Conservation (phyloP, 805 yeast species). For the Schwanniomyces yamadae region DNA sequence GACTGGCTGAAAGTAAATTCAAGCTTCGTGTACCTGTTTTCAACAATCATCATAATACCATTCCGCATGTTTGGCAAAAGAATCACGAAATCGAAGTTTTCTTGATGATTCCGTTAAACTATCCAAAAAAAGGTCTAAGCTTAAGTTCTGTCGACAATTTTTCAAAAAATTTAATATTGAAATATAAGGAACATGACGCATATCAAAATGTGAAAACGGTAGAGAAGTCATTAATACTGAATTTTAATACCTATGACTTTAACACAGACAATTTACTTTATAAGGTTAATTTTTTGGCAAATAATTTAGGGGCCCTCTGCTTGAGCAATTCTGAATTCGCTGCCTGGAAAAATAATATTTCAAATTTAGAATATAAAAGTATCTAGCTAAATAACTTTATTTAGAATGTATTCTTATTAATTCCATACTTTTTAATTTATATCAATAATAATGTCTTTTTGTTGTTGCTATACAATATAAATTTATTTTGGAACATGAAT, state of each 20-base stretch:
- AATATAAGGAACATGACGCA: constrained; percentile 14
- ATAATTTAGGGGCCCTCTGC: constrained; percentile 24
- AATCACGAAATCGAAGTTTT: constrained; percentile 28
- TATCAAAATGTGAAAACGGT: constrained; percentile 19
- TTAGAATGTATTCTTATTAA: too few species aligned
- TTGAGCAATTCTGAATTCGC: constrained; percentile 9
- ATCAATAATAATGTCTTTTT: too few species aligned
- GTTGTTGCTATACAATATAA: too few species aligned
- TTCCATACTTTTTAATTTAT: too few species aligned
- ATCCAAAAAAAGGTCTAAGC: constrained; percentile 25
- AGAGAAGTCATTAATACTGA: constrained; percentile 27
- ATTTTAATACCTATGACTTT: constrained; percentile 19
- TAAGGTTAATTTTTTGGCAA: constrained; percentile 31
- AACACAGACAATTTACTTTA: constrained; percentile 20
- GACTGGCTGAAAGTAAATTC: constrained; percentile 24
- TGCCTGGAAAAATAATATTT: background rate
- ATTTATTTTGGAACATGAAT: too few species aligned
- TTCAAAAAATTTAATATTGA: constrained; percentile 28
- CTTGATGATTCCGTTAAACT: constrained; percentile 31
- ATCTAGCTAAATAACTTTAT: too few species aligned
- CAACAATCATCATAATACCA: constrained; percentile 2
- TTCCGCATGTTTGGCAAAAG: constrained; percentile 31
- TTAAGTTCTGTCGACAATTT: constrained; percentile 29
- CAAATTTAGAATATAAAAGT: too few species aligned
- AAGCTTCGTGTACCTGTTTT: constrained; percentile 32